Conservation (phyloP, 2,329 filamentous ascomycete species). For the Spiromastix sp. region DNA sequence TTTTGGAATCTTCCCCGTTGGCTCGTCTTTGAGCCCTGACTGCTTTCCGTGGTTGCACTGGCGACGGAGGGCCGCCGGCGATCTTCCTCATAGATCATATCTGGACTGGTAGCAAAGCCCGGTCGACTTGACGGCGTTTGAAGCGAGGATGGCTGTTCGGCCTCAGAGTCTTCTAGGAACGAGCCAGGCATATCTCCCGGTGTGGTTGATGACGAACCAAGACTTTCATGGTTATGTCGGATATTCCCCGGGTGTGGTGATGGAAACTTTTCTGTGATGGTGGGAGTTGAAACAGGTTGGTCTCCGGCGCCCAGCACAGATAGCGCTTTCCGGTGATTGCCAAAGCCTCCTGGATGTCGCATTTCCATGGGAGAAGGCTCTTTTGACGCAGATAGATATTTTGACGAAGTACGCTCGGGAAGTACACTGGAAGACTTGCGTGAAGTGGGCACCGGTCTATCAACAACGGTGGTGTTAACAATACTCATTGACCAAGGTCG, state of each 20-base stretch:
- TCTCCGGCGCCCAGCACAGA: conserved; percentile 22
- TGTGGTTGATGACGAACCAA: too few relatives aligned
- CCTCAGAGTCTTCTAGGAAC: conserved; percentile 28
- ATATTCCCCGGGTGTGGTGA: too few relatives aligned
- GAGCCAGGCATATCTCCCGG: too few relatives aligned
- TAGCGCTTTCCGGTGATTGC: conserved; percentile 25
- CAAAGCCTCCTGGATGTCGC: conserved; percentile 15
- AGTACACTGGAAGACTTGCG: too few relatives aligned
- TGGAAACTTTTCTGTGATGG: too few relatives aligned
- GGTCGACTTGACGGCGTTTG: too few relatives aligned
- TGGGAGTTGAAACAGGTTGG: conserved; percentile 7
- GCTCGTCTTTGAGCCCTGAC: conserved; percentile 67
- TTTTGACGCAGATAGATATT: too few relatives aligned
- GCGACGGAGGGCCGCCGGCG: conserved; percentile 77
- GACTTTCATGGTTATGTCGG: too few relatives aligned
- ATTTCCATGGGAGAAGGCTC: conserved; percentile 3
- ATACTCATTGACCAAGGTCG: too few relatives aligned
- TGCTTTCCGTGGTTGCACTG: conserved; percentile 78
- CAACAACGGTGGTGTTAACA: too few relatives aligned
- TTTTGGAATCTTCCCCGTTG: conserved; percentile 61
- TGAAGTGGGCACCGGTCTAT: too few relatives aligned
- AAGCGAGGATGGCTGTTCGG: conserved; percentile 47
- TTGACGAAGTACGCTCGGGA: too few relatives aligned
- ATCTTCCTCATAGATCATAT: conserved; percentile 53
- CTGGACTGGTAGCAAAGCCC: conserved; percentile 49